Evolutionary conservation across 1,284 basidiomycete species (phyloP), one percentile per base, ranked within the genome.

Genomic region (Trametes pubescens): DNA sequence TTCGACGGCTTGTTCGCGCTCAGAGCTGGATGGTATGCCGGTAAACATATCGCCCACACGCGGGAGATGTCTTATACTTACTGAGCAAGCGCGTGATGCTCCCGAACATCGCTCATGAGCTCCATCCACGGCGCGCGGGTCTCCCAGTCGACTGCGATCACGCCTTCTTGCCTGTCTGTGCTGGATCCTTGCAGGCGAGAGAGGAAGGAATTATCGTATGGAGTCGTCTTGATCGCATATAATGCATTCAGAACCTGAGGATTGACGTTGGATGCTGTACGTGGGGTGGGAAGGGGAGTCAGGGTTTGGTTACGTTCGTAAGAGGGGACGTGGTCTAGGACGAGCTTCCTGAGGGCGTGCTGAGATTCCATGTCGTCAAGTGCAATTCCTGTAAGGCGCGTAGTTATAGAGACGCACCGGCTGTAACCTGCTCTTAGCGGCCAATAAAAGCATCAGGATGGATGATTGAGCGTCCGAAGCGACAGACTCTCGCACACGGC

Each of bases 61-160:
- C 16, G 4, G 11, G 2, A 62, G 29, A 14, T 35, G 11, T 34
- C 46, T 7, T 1, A 18, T 49, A 75, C 86, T 65, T 69, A 92
- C 91, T 88, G 85, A 48, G 82, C 77, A 21, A 90, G 72, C 1
- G 74, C 70, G 70, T 87, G 82, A 76, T 93, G 91, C 4, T 84
- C 84, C 55, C 83, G 80, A 51, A 93, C 81, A 67, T 93, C 90
- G 34, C 76, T 74, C 88, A 92, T 89, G 44, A 93, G 81, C 38
- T 82, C 77, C 82, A 88, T 88, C 92, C 92, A 93, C 0, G 89
- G 86, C 2, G 89, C 77, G 44, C 76, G 76, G 2, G 84, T 86
- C 71, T 90, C 86, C 90, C 90, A 93, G 73, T 93, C 91, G 18
- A 88, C 79, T 16, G 85, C 80, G 49, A 92, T 77, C 26, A 72